Conservation (phyloP, 345 rosid genomes). For the Noccaea caerulescens region DNA sequence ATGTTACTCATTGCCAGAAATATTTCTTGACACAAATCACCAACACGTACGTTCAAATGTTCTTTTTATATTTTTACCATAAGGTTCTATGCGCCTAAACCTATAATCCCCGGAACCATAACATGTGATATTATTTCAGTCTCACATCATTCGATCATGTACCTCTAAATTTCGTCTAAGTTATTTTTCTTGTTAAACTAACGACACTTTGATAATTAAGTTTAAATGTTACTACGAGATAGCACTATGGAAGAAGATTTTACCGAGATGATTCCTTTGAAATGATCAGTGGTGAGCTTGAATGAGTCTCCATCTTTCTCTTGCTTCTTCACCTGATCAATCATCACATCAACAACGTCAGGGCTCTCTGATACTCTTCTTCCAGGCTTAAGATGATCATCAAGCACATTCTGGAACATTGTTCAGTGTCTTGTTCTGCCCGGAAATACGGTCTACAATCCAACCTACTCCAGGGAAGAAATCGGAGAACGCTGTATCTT, state of each 20-base stretch:
- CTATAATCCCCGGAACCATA: too few species aligned
- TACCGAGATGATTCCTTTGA: not conserved
- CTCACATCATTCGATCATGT: too few species aligned
- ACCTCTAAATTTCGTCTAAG: too few species aligned
- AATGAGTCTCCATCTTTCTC: not conserved
- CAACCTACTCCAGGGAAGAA: not conserved
- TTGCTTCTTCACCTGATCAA: not conserved
- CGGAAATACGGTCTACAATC: not conserved
- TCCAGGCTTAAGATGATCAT: not conserved
- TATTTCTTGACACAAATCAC: not conserved
- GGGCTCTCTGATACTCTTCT: not conserved
- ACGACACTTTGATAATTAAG: too few species aligned
- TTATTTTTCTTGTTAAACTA: too few species aligned
- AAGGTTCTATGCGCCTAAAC: too few species aligned
- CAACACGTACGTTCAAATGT: too few species aligned
- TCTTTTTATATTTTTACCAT: too few species aligned
- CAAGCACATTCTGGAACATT: not conserved
- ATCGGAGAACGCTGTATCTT: not conserved
- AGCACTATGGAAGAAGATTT: not conserved
- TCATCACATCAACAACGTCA: not conserved
- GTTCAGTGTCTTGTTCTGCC: not conserved
- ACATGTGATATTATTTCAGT: too few species aligned
- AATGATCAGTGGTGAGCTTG: not conserved
- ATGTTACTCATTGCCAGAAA: not conserved
- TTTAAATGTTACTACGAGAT: too few species aligned